Base-by-base conservation (phyloP, 2,329 filamentous ascomycete genomes). In the Fusarium ramigenum region DNA sequence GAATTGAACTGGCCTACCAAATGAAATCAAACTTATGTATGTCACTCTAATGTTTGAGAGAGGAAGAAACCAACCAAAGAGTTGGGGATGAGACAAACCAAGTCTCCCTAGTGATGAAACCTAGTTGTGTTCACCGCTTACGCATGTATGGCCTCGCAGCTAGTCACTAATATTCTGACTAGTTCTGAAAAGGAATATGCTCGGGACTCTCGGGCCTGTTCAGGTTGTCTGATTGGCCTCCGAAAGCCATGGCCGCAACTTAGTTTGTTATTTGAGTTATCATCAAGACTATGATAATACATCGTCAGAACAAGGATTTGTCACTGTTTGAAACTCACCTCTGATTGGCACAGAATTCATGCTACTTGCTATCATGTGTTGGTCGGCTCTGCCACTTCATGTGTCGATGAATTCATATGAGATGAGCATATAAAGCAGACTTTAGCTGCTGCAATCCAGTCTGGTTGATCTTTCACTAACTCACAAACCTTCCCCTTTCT, bases 181-280 rank as follows among this genome's bases (percentile, higher is more conserved):
- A 61, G 49, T 28, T 56, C 23, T 16, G 11, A 62, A 57, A 32
- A 21, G 60, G 60, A 58, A 21, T 30, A 37, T 62, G 60, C 32
- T 62, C 50, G 50, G 60, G 32, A 4, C 3, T 18, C 9, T 28
- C 23, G 40, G 50, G 9, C 15, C 0, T 18, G 9, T 5, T 18
- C 3, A 11, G 4, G 4, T 58, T 23, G 9, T 58, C 4, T 19
- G 2, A 56, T 44, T 57, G 19, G 59, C 8, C 11, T 18, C 9
- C 15, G 2, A 36, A 16, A 19, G 19, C 18, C 19, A 14, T 23
- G 15, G 19, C n/a, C 1, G 1, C 2, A 49, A n/a, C 9, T 28
- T 15, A 6, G 39, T 28, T 7, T 34, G 2, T 2, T 3, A 14
- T 15, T 46, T 47, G 11, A 30, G 21, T 25, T 47, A 16, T 10